Evolutionary conservation across 2,329 filamentous ascomycete genomes (phyloP).

Genomic region (Parafenestella ontariensis): DNA sequence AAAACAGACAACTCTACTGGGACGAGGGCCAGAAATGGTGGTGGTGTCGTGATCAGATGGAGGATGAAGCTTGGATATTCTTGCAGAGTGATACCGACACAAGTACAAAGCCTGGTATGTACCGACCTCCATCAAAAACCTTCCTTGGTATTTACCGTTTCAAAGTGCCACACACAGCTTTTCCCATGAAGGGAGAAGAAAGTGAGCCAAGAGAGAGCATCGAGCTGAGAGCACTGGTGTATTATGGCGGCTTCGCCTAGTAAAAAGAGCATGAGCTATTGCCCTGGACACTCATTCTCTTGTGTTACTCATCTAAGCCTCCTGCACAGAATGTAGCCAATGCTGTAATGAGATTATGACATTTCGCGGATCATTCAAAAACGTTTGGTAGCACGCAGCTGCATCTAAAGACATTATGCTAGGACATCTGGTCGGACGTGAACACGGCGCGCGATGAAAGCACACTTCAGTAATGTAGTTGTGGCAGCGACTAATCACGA

Average conservation of each 20-base stretch:
- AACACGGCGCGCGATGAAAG: too few relatives aligned
- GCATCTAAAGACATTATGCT: too few relatives aligned
- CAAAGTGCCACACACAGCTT: not conserved
- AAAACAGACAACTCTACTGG: slow-evolving; percentile 16
- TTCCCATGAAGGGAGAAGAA: not conserved
- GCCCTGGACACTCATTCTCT: not conserved
- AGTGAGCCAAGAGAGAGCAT: not conserved
- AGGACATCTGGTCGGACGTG: too few relatives aligned
- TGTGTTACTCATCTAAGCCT: not conserved
- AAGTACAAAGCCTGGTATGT: slow-evolving; percentile 3
- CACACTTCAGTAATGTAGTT: too few relatives aligned
- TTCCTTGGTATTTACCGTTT: too few relatives aligned
- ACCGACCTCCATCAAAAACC: not conserved
- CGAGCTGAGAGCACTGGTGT: not conserved
- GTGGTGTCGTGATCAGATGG: slow-evolving; percentile 10
- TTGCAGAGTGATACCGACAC: slow-evolving; percentile 10
- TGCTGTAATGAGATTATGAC: too few relatives aligned
- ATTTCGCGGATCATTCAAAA: too few relatives aligned
- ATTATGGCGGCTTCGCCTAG: not conserved
- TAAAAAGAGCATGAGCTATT: too few relatives aligned
- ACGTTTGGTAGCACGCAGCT: too few relatives aligned
- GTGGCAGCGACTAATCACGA: too few relatives aligned
- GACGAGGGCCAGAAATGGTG: slow-evolving; percentile 4
- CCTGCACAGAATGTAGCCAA: too few relatives aligned
- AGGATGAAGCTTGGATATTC: slow-evolving; percentile 13